Conservation (phyloP, 495 filamentous ascomycete species). For the Lentithecium fluviatile region DNA sequence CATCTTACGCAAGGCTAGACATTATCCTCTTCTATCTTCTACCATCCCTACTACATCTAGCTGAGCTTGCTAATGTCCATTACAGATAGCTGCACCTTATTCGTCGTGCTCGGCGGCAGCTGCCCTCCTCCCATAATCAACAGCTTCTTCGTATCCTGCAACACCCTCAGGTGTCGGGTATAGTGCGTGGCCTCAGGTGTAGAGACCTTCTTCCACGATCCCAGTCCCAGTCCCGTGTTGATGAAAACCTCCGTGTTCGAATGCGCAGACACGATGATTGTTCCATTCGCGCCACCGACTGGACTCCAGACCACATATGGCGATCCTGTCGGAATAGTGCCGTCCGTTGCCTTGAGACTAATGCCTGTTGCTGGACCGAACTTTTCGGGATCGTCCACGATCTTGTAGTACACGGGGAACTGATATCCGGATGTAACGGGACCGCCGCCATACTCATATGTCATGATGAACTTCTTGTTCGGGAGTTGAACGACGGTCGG, state of each 20-base stretch:
- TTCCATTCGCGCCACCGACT: constrained; percentile 40
- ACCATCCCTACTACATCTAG: too few species aligned
- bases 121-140: constrained; percentile 48
- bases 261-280: constrained; percentile 54
- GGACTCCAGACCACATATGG: constrained; percentile 44
- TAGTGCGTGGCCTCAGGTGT: constrained; percentile 53
- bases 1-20: neutral
- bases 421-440: constrained; percentile 45
- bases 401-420: constrained; percentile 61
- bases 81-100: constrained; percentile 47
- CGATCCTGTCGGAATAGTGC: constrained; percentile 50
- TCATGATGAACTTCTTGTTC: constrained; percentile 60
- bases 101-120: constrained; percentile 46
- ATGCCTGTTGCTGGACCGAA: constrained; percentile 50
- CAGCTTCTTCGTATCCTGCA: constrained; percentile 34
- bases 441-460: constrained; percentile 62
- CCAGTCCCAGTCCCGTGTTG: constrained; percentile 57
- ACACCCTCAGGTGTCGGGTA: constrained; percentile 51
- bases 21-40: too few species aligned
- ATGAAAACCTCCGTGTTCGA: constrained; percentile 55
- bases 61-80: constrained; percentile 33
- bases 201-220: constrained; percentile 54
- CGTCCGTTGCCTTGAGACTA: constrained; percentile 49
- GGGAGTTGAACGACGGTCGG: constrained; percentile 59
- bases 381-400: constrained; percentile 52